Evolutionary conservation across 139 green algal species (phyloP), one percentile per base, ranked within the genome.

Genomic region (Chlamydomonas schloesseri): DNA sequence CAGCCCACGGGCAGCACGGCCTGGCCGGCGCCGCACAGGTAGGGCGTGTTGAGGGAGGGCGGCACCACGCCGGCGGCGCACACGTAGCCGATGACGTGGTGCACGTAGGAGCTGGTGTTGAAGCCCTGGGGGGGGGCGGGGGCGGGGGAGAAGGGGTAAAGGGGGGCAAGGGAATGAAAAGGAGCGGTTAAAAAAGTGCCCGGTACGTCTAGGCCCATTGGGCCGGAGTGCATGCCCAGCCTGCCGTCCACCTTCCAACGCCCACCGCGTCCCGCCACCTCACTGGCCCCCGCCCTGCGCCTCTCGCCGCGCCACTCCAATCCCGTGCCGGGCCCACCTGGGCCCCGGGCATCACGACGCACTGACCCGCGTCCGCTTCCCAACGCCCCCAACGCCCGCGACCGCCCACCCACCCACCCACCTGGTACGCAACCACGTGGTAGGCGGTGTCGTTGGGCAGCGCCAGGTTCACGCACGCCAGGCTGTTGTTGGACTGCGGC

Each of bases 371-470:
- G n/a, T n/a, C n/a, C n/a, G n/a, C n/a, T n/a, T n/a, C n/a, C n/a
- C n/a, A n/a, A n/a, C n/a, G n/a, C n/a, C 42, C 42, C 42, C 42
- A 50, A 13, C 42, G 42, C 42, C 5, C 8, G 6, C 42, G 6
- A 50, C 42, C 42, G 8, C 8, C 42, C 42, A 8, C 6, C 42
- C 42, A 50, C n/a, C n/a, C 9, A n/a, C 60, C 1, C 60, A 67
- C 60, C 60, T 71, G 23, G 47, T 86, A 86, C 3, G 23, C n/a
- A 0, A 58, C 23, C 15, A 77, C 68, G 67, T 78, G 67, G 69
- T 86, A 86, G 10, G 31, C 9, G 13, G 21, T 70, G 69, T 69
- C 80, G 23, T 50, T 78, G n/a, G 80, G 80, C 21, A 86, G 68
- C 50, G 67, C 26, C 67, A 86, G 50, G 50, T 78, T 78, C 2